Conservation (phyloP, 2,329 filamentous ascomycete species). For the Juglanconis sp. region DNA sequence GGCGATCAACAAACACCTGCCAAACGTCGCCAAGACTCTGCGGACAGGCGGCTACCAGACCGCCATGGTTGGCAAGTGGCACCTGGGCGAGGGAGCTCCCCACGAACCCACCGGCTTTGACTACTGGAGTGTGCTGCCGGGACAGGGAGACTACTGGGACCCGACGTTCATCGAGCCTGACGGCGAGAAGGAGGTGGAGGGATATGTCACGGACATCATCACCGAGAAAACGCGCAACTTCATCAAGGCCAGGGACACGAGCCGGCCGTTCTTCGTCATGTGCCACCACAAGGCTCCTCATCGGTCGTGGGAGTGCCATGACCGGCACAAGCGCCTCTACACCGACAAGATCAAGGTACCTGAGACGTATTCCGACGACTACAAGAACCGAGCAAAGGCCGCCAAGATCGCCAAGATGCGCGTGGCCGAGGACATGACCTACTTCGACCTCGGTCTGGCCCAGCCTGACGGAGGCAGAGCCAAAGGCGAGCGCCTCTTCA, state of each 20-base stretch:
- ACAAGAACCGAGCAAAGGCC: conserved; percentile 49
- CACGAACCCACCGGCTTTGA: conserved; percentile 50
- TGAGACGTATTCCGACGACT: conserved; percentile 52
- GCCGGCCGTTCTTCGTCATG: conserved; percentile 51
- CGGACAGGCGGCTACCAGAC: conserved; percentile 45
- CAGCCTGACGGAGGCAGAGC: conserved; percentile 48
- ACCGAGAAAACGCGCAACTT: conserved; percentile 46
- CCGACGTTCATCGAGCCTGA: conserved; percentile 44
- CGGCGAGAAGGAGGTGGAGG: conserved; percentile 30
- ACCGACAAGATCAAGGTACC: conserved; percentile 43
- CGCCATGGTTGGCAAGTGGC: conserved; percentile 54
- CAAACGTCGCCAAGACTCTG: conserved; percentile 50
- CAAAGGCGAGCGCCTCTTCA: conserved; percentile 25
- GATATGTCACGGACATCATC: conserved; percentile 52
- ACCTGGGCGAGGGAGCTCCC: conserved; percentile 44
- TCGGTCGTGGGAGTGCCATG: conserved; percentile 48
- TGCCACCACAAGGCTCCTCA: conserved; percentile 56
- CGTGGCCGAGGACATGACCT: conserved; percentile 49
- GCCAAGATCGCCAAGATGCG: conserved; percentile 50
- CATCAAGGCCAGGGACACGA: conserved; percentile 31
- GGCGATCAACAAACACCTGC: conserved; percentile 47
- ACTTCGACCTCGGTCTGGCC: conserved; percentile 47
- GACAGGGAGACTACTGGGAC: conserved; percentile 51
- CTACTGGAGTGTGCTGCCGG: conserved; percentile 49
- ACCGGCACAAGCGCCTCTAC: conserved; percentile 47